Evolutionary conservation across 768 basidiomycete genomes (phyloP), one percentile per base, ranked within the genome.

Genomic region (Pleurotus citrinopileatus): DNA sequence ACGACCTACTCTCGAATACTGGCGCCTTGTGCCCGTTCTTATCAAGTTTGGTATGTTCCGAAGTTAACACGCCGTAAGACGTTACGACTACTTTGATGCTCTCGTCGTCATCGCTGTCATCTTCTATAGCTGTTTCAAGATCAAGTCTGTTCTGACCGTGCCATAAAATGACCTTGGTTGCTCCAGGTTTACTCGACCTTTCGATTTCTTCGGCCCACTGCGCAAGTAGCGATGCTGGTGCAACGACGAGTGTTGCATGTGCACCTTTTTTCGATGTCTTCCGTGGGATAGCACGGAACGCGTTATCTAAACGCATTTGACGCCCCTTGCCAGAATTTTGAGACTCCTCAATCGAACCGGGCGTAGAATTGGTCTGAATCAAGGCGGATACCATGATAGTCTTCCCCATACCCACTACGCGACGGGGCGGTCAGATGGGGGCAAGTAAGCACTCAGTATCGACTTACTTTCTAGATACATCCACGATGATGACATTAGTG

Each of bases 201-300:
- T 83, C 74, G n/a, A 98, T 73, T 64, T 98, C 96, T 38, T 89
- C 85, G n/a, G 83, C 78, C 96, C 96, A 98, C 66, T 98, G 96
- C n/a, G 79, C 72, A 3, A 98, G 75, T 29, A 98, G 74, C 8
- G 93, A 94, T 4, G 95, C 91, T 1, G 96, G 96, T 12, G 93
- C 93, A 25, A 98, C 89, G 36, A 98, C 88, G 4, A 98, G 73
- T 3, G 95, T 98, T 0, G 90, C 89, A 4, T 77, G 77, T 46
- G 74, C 73, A 2, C 65, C 62, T 46, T 65, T 70, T 12, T 63
- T 60, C 26, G 66, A 55, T 32, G 62, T 60, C 54, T 71, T 72
- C 12, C 70, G 70, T 5, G 69, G 60, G 3, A 69, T 68, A 15
- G 81, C 67, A 29, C 80, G 77, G 69, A 92, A 91, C 0, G 82